Evolutionary conservation across 768 basidiomycete species (phyloP).

Genomic region (Termitomyces sp.): DNA sequence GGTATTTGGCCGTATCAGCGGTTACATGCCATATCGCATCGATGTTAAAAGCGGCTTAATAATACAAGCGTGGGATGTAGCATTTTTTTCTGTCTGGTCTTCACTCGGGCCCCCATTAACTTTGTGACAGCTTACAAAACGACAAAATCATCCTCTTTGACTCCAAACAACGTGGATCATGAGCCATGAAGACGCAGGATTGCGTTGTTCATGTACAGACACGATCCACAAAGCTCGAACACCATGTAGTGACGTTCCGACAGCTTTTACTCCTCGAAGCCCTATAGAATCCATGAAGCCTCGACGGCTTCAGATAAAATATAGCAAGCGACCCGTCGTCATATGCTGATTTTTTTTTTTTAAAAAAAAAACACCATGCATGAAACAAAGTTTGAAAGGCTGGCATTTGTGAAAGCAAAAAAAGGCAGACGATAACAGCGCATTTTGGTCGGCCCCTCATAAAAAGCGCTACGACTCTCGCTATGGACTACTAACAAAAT

Average conservation of each 20-base stretch:
- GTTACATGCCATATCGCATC: background rate
- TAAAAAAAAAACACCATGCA: background rate
- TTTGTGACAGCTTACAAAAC: background rate
- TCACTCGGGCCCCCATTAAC: no score
- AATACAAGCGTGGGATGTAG: background rate
- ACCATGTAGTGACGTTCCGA: background rate
- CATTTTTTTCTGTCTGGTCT: background rate
- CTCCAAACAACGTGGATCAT: background rate
- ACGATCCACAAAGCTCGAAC: constrained; percentile 11
- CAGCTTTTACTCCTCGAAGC: constrained; percentile 8
- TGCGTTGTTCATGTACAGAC: background rate
- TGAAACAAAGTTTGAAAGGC: background rate
- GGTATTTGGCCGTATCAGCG: background rate
- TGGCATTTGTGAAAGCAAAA: background rate
- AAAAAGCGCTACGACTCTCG: constrained; percentile 25
- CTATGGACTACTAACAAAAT: constrained; percentile 33
- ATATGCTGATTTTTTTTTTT: constrained; percentile 10
- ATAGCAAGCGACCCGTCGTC: constrained; percentile 21
- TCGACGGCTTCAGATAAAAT: constrained; percentile 25
- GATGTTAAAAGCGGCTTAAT: background rate
- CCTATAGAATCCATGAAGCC: constrained; percentile 20
- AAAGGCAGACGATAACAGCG: background rate
- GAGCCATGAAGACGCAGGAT: background rate
- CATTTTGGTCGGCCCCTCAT: constrained; percentile 14
- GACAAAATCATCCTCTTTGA: background rate